Percentiles rank a stretch among this genome's conserved stretches.
Conservation (phyloP, 75 land plant species). For the Pinus taeda region DNA sequence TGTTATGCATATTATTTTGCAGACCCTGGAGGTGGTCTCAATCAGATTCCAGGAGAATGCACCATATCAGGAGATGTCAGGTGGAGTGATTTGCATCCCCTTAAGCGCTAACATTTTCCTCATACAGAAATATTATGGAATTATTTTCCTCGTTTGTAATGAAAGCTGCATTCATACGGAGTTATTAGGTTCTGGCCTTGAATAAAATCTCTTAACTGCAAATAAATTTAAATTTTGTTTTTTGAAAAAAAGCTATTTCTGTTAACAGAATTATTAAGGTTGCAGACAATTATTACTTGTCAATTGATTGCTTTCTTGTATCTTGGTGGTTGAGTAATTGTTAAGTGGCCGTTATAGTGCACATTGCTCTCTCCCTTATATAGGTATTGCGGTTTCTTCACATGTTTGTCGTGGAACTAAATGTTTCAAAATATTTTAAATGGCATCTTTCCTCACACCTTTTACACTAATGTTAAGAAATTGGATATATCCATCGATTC, state of each 20-base stretch:
- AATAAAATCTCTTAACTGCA: background rate
- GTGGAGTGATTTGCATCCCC: slow-evolving; percentile 20
- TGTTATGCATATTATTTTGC: slow-evolving; percentile 14
- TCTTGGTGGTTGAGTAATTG: too few species aligned
- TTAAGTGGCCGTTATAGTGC: too few species aligned
- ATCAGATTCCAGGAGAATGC: slow-evolving; percentile 91
- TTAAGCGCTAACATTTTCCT: background rate
- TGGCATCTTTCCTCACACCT: too few species aligned
- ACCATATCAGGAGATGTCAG: slow-evolving; percentile 85
- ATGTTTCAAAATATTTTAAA: too few species aligned
- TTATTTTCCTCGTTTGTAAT: background rate
- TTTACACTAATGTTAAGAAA: too few species aligned
- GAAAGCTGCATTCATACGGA: background rate
- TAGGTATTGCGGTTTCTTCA: too few species aligned
- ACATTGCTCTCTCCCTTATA: too few species aligned
- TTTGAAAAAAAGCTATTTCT: too few species aligned
- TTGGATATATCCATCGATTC: too few species aligned
- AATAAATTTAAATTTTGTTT: background rate
- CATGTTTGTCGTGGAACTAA: too few species aligned
- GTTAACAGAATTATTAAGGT: too few species aligned
- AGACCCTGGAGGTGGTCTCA: slow-evolving; percentile 95
- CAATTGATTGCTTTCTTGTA: background rate
- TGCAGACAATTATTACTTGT: background rate
- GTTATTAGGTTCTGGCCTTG: background rate
- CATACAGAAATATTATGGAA: background rate